Conservation (phyloP, 345 rosid genomes). For the Eucalyptus viminalis region DNA sequence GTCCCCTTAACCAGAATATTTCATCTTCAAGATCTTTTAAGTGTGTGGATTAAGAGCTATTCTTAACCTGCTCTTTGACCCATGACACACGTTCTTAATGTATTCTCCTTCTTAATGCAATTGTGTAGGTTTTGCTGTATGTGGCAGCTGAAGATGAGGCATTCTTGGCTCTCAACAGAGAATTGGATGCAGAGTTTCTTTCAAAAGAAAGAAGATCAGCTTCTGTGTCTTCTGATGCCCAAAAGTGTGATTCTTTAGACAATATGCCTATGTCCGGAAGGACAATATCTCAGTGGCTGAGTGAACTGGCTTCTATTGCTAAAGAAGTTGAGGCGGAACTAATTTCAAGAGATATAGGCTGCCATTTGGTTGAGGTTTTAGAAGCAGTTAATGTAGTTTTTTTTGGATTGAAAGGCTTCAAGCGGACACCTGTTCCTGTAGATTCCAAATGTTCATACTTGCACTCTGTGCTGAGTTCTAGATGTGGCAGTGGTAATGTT, state of each 20-base stretch:
- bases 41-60: neutral
- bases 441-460: constrained; percentile 65
- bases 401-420: constrained; percentile 67
- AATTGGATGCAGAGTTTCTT: constrained; percentile 45
- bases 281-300: constrained; percentile 51
- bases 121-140: constrained; percentile 52
- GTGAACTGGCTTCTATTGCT: constrained; percentile 49
- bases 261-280: constrained; percentile 57
- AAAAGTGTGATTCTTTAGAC: constrained; percentile 34
- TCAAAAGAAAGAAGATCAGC: constrained; percentile 32
- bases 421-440: constrained; percentile 52
- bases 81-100: neutral
- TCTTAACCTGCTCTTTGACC: neutral
- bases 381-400: constrained; percentile 80
- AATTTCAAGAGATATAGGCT: constrained; percentile 69
- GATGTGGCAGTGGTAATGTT: constrained; percentile 72
- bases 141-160: constrained; percentile 96
- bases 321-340: constrained; percentile 83
- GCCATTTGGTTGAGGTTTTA: constrained; percentile 65
- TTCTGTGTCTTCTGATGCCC: constrained; percentile 11
- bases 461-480: constrained; percentile 60
- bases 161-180: constrained; percentile 36
- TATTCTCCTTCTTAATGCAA: neutral
- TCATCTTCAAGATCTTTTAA: neutral
- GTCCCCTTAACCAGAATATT: neutral